These are phyloP conservation scores for Stellera chamaejasme DNA, from an alignment of 345 rosid genomes.

Conservation along the genomic window DNA sequence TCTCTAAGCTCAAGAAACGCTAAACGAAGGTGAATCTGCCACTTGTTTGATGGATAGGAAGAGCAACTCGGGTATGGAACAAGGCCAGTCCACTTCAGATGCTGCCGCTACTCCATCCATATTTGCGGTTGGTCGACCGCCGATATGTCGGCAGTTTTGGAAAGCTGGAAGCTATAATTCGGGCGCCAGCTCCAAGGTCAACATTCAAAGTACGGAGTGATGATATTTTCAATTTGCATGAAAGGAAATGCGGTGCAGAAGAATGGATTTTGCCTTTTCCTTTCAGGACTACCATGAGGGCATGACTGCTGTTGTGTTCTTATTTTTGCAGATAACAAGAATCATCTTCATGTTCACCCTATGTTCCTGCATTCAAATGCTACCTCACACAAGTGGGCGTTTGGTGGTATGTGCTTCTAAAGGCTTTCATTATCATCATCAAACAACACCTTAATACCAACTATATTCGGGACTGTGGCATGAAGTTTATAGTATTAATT, in stretches of 20 bases:
- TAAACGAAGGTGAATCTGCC: too few relatives aligned
- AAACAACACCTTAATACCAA: too few relatives aligned
- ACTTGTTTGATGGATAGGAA: conserved; percentile 1
- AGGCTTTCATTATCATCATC: too few relatives aligned
- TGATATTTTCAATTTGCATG: conserved; percentile 5
- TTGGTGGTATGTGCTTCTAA: conserved; percentile 97
- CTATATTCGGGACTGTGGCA: too few relatives aligned
- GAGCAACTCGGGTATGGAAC: conserved; percentile 60
- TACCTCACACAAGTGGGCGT: conserved; percentile 97
- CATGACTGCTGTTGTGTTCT: conserved; percentile 3
- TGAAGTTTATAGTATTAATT: too few relatives aligned
- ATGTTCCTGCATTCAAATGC: conserved; percentile 99
- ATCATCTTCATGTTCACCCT: conserved; percentile 85
- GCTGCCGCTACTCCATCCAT: conserved; percentile 60
- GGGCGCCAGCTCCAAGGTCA: conserved; percentile 37
- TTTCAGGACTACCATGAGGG: conserved; percentile 3
- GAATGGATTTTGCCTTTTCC: background rate
- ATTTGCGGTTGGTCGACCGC: conserved; percentile 50
- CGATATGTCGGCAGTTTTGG: conserved; percentile 92
- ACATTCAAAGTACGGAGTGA: conserved; percentile 46
- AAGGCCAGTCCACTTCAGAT: conserved; percentile 56
- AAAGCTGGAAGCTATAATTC: conserved; percentile 70
- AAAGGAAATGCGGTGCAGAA: conserved; percentile 1
- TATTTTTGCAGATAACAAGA: conserved; percentile 50
- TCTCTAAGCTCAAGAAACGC: too few relatives aligned